These are phyloP conservation scores for Ilex paraguariensis DNA, from an alignment of 305 asterid species.

Conservation along the genomic window DNA sequence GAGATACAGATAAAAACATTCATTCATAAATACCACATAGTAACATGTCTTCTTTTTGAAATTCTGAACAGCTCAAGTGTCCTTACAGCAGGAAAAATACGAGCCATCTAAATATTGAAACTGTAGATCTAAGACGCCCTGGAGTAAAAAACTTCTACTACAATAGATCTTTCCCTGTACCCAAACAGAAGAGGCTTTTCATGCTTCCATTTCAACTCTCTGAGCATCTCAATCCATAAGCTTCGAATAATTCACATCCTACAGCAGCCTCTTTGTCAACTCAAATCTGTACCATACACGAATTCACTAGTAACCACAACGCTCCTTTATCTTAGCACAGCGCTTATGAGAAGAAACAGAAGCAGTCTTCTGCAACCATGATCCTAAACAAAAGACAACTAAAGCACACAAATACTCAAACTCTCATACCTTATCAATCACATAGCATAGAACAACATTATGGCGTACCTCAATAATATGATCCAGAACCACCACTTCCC, in stretches of 20 bases:
- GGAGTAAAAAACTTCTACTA: constrained; percentile 2
- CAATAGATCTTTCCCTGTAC: constrained; percentile 10
- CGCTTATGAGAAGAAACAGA: constrained; percentile 18
- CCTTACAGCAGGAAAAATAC: constrained; percentile 20
- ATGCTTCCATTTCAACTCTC: constrained; percentile 15
- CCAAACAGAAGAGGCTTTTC: constrained; percentile 13
- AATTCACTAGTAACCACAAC: constrained; percentile 24
- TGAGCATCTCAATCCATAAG: constrained; percentile 13
- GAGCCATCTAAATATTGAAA: constrained; percentile 12
- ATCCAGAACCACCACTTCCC: constrained; percentile 85
- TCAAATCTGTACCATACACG: constrained; percentile 31
- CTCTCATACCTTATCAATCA: neutral
- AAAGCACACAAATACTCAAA: neutral
- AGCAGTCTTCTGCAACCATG: neutral
- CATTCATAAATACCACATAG: neutral
- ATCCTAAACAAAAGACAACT: neutral
- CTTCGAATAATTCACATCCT: constrained; percentile 16
- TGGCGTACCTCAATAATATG: constrained; percentile 76
- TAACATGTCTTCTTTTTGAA: constrained; percentile 3
- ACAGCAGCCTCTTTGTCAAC: constrained; percentile 29
- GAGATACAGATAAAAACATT: neutral
- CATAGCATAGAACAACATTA: neutral
- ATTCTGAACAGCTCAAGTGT: constrained; percentile 5
- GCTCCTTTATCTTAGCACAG: constrained; percentile 11
- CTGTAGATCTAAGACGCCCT: constrained; percentile 6